Evolutionary conservation across 1,284 basidiomycete genomes (phyloP).

Genomic region (Melampsora larici-populina): DNA sequence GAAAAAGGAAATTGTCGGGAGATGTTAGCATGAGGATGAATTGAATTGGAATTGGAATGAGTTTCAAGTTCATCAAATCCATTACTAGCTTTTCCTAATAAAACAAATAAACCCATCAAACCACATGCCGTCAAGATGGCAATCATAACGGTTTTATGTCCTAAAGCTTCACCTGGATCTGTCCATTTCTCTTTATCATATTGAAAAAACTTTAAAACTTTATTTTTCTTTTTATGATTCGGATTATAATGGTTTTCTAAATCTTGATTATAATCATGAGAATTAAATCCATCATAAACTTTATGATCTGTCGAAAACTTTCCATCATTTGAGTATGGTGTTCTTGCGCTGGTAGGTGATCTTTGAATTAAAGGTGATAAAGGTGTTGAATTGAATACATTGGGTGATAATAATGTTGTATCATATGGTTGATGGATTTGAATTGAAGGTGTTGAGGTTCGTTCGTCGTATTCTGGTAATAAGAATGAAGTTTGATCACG

Average conservation of each 20-base stretch:
- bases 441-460: background rate
- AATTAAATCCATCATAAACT: background rate
- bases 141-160: background rate
- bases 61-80: background rate
- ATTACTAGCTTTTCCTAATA: constrained; percentile 12
- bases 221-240: background rate
- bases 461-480: background rate
- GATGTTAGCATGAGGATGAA: background rate
- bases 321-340: background rate
- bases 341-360: background rate
- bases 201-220: background rate
- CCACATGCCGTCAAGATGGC: background rate
- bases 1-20: constrained; percentile 32
- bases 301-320: constrained; percentile 3
- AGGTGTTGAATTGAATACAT: background rate
- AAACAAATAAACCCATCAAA: constrained; percentile 25
- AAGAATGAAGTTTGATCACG: background rate
- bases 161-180: constrained; percentile 19
- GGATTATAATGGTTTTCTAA: background rate
- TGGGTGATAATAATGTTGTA: background rate
- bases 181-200: constrained; percentile 6
- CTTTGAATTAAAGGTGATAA: constrained; percentile 33
- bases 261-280: constrained; percentile 17
- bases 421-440: background rate
- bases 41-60: background rate